Conservation (phyloP, 352 stramenopile genomes). For the Phytophthora palmivora region DNA sequence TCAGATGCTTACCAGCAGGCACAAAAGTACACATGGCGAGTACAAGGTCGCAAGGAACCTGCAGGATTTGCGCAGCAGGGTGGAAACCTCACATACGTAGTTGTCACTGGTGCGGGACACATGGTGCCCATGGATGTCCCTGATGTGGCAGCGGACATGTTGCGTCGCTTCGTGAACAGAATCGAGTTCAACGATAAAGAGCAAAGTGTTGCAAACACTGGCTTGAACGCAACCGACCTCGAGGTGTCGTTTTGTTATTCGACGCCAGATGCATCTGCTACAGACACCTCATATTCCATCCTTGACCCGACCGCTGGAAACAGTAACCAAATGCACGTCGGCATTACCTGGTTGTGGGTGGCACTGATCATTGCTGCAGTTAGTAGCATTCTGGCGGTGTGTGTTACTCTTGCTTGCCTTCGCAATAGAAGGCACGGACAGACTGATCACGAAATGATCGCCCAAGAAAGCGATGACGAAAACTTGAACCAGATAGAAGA, state of each 20-base stretch:
- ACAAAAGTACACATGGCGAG: constrained; percentile 79
- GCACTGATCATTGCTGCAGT: constrained; percentile 52
- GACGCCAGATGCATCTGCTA: constrained; percentile 7
- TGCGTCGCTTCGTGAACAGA: constrained; percentile 82
- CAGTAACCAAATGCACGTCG: constrained; percentile 27
- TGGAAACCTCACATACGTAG: constrained; percentile 94
- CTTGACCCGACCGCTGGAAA: constrained; percentile 18
- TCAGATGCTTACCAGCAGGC: constrained; percentile 77
- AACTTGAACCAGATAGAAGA: constrained; percentile 36
- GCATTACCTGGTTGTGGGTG: constrained; percentile 56
- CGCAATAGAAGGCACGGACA: constrained; percentile 41
- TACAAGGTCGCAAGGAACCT: constrained; percentile 55
- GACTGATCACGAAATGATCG: constrained; percentile 57
- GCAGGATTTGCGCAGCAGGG: constrained; percentile 80
- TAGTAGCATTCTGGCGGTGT: constrained; percentile 55
- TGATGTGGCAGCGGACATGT: constrained; percentile 91
- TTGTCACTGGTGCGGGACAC: constrained; percentile 93
- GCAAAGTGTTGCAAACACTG: constrained; percentile 59
- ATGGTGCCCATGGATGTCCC: constrained; percentile 96
- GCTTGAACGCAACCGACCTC: constrained; percentile 65
- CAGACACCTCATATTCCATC: constrained; percentile 18
- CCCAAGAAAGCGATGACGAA: constrained; percentile 71
- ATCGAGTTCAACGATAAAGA: constrained; percentile 65
- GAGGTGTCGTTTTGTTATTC: constrained; percentile 52
- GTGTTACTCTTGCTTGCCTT: constrained; percentile 60